Conservation (phyloP, 2,329 filamentous ascomycete genomes). For the Podosphaera aphanis region DNA sequence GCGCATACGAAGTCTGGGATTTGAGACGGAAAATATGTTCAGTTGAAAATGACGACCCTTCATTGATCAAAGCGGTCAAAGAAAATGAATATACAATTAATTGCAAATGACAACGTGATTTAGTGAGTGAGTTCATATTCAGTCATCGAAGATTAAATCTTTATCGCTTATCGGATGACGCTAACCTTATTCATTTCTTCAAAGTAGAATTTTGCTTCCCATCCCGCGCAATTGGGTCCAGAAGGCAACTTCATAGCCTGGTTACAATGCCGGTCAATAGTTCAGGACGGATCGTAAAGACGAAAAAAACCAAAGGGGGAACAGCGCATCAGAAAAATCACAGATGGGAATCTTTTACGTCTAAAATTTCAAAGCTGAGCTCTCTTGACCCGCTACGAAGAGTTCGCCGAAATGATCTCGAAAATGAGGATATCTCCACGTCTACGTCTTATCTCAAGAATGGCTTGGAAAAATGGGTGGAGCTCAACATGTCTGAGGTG, state of each 20-base stretch:
- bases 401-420: slow-evolving; percentile 64
- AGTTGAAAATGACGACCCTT: too few relatives aligned
- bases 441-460: slow-evolving; percentile 72
- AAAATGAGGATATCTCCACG: slow-evolving; percentile 50
- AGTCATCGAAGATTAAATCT: not conserved
- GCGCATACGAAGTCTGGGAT: too few relatives aligned
- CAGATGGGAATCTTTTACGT: slow-evolving; percentile 74
- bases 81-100: too few relatives aligned
- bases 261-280: slow-evolving; percentile 35
- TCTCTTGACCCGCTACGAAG: slow-evolving; percentile 75
- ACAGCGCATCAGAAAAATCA: slow-evolving; percentile 64
- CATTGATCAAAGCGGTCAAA: too few relatives aligned
- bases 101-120: too few relatives aligned
- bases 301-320: slow-evolving; percentile 42
- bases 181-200: not conserved
- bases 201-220: not conserved
- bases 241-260: slow-evolving; percentile 5
- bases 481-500: slow-evolving; percentile 66
- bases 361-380: slow-evolving; percentile 74
- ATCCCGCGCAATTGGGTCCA: not conserved
- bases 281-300: slow-evolving; percentile 45
- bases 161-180: not conserved
- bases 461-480: slow-evolving; percentile 68
- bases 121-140: too few relatives aligned
- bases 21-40: too few relatives aligned